Evolutionary conservation across 139 green algal genomes (phyloP), one percentile per base, ranked within the genome.

Genomic region (Eudorina sp.): DNA sequence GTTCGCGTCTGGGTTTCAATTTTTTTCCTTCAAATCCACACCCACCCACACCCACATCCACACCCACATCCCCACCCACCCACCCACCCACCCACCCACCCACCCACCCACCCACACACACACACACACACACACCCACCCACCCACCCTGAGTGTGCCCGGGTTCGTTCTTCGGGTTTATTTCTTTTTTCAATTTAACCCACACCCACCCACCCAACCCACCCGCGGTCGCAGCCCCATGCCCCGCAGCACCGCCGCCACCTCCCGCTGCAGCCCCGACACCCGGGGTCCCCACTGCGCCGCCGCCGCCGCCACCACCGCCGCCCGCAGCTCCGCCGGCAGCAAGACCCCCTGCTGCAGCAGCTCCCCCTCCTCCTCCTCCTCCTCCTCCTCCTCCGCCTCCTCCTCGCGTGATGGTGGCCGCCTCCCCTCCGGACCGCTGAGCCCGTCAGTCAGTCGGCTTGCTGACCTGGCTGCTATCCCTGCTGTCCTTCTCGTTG

Each of bases 211-310:
- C 9, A 53, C 21, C 14, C 8, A 13, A 53, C 74, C 7, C 43
- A 82, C 74, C 76, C 16, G 31, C 31, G 76, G 76, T 1, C 53
- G n/a, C 31, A 83, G 76, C 18, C 51, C 51, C 51, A 83, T 83
- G 51, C 31, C 31, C 31, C 43, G 51, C 19, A 83, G 76, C 76
- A 31, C 31, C 25, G 7, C 34, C 7, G 25, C 16, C 51, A 83
- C 76, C 21, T 83, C 76, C 51, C 31, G 76, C 51, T 83, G 76
- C 51, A 83, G 48, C 34, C 14, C 51, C 51, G 76, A 83, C 76
- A 83, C 76, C 3, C 14, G 34, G n/a, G 31, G 36, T 16, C 51
- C 31, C 51, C 51, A 51, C 0, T 13, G 8, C 16, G 31, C 9
- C 21, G 8, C 5, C 19, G 34, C 51, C 19, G 31, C 31, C 38